Evolutionary conservation across 805 yeast genomes (phyloP).

Genomic region (Blastobotrys terrestris): DNA sequence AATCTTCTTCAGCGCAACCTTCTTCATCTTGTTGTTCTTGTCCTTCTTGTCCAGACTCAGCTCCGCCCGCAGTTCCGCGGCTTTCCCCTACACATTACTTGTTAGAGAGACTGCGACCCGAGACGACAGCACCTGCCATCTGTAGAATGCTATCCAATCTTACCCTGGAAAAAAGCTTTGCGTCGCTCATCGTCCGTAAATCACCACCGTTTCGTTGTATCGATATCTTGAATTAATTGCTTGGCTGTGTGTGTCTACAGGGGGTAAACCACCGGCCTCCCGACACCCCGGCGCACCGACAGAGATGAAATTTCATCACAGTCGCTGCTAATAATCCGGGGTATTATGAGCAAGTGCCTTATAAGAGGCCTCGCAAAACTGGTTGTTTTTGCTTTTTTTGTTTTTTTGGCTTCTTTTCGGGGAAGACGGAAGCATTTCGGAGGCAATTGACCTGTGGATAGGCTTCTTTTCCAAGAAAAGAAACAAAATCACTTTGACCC

Average conservation of each 20-base stretch:
- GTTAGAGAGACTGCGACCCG: background rate
- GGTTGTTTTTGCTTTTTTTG: too few relatives aligned
- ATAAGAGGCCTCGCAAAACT: too few relatives aligned
- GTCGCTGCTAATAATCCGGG: too few relatives aligned
- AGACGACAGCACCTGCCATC: background rate
- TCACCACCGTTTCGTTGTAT: background rate
- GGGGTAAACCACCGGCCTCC: too few relatives aligned
- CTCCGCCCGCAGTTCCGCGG: constrained; percentile 33
- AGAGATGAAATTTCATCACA: too few relatives aligned
- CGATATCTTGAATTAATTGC: background rate
- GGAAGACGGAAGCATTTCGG: too few relatives aligned
- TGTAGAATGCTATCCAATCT: background rate
- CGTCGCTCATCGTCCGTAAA: constrained; percentile 23
- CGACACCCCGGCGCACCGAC: too few relatives aligned
- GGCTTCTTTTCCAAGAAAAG: too few relatives aligned
- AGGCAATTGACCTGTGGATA: too few relatives aligned
- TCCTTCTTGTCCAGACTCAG: constrained; percentile 31
- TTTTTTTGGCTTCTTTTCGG: too few relatives aligned
- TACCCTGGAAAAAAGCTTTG: constrained; percentile 27
- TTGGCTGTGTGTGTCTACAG: background rate
- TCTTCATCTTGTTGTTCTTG: constrained; percentile 32
- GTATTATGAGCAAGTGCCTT: too few relatives aligned
- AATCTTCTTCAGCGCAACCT: constrained; percentile 57
- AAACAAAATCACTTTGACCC: too few relatives aligned
- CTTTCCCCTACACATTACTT: constrained; percentile 27